Evolutionary conservation across 169 alveolate genomes (phyloP), one percentile per base, ranked within the genome.

Genomic region (Ichthyophthirius multifiliis): DNA sequence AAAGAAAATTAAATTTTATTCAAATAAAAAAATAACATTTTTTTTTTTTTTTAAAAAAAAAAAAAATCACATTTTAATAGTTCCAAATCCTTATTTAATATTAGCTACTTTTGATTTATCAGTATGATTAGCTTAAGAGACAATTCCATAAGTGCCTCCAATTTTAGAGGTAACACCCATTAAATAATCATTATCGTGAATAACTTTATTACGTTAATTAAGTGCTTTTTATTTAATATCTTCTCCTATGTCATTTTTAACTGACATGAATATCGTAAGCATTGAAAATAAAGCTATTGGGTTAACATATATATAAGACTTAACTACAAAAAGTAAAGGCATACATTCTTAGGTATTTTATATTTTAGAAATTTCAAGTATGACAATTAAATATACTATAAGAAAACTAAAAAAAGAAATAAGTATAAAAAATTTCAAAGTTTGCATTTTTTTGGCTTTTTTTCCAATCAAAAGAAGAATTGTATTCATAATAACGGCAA

Each of bases 81-180:
- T 55, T 27, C 71, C 71, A 23, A 55, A 55, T 5, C 71, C 71
- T 55, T 55, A 27, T 27, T 55, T 55, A 55, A 55, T 55, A 15
- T 55, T n/a, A 5, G 71, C 71, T 55, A 55, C 71, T 55, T 55
- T 55, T 13, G 71, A 55, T 55, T 55, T 55, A 7, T 55, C 71
- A 0, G 71, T 55, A 23, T 55, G 71, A 27, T 55, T 55, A 20
- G 71, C 71, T 55, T 55, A 39, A 20, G 71, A 55, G 13, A 55
- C 34, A 10, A 55, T 39, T 55, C 71, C 71, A 55, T 55, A 55
- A 55, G 71, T 39, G 12, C 71, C 71, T 20, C 71, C 71, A 15
- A 55, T 27, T 23, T 55, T 55, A 18, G 71, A 55, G 31, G 71
- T 55, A 27, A 55, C 71, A 10, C 71, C 71, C 71, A 55, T 16